These are phyloP conservation scores for Punctularia strigosozonata DNA, from an alignment of 768 basidiomycete genomes.

Conservation along the genomic window DNA sequence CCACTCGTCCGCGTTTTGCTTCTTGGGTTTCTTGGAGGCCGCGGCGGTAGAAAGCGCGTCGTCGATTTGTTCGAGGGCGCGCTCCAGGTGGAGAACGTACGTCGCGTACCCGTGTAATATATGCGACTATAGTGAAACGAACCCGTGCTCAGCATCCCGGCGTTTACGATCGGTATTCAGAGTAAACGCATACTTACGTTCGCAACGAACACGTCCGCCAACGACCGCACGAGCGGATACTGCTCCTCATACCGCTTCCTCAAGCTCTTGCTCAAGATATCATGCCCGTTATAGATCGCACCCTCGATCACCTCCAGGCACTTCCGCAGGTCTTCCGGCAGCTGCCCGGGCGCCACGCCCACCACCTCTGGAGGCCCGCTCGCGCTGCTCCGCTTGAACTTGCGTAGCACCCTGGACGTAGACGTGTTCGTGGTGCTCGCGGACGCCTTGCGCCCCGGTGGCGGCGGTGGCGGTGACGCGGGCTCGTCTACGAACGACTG, in stretches of 20 bases:
- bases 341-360: slow-evolving; percentile 58
- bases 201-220: slow-evolving; percentile 93
- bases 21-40: slow-evolving; percentile 66
- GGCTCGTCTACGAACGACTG: slow-evolving; percentile 45
- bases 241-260: slow-evolving; percentile 91
- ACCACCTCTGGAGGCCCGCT: slow-evolving; percentile 26
- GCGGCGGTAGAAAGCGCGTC: slow-evolving; percentile 53
- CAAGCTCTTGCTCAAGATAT: slow-evolving; percentile 72
- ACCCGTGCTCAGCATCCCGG: too few relatives aligned
- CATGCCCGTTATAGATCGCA: slow-evolving; percentile 84
- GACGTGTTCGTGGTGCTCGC: slow-evolving; percentile 28
- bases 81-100: slow-evolving; percentile 90
- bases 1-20: slow-evolving; percentile 73
- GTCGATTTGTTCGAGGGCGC: slow-evolving; percentile 81
- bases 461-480: too few relatives aligned
- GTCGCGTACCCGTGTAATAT: slow-evolving; percentile 90
- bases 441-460: slow-evolving; percentile 27
- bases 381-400: slow-evolving; percentile 55
- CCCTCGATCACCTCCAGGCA: slow-evolving; percentile 82
- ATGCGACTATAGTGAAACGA: too few relatives aligned
- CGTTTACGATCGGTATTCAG: slow-evolving; percentile 13
- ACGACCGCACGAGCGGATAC: slow-evolving; percentile 82
- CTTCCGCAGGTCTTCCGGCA: slow-evolving; percentile 79
- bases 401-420: slow-evolving; percentile 42
- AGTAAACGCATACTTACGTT: slow-evolving; percentile 47